Conservation (phyloP, 2,329 filamentous ascomycete species). For the Trichophaea hybrida region DNA sequence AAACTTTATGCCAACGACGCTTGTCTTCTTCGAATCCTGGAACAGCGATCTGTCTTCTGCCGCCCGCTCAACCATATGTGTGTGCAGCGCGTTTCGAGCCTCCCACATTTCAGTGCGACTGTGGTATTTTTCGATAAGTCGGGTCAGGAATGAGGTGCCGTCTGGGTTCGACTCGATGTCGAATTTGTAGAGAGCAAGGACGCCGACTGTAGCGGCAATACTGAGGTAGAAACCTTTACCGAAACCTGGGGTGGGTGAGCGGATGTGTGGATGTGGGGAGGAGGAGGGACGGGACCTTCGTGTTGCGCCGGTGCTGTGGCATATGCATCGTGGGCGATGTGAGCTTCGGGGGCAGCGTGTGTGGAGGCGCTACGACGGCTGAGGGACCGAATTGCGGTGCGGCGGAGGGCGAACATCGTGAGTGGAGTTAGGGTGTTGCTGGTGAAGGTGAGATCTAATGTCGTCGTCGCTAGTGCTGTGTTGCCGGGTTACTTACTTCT, state of each 20-base stretch:
- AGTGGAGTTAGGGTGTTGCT: background rate
- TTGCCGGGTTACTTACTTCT: background rate
- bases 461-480: background rate
- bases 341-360: background rate
- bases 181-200: conserved; percentile 16
- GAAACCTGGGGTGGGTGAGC: conserved; percentile 11
- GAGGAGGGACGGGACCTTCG: background rate
- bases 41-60: conserved; percentile 18
- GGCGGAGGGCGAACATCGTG: background rate
- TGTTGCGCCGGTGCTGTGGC: background rate
- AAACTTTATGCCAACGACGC: conserved; percentile 7
- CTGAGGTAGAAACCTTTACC: conserved; percentile 21
- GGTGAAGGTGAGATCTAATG: background rate
- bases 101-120: conserved; percentile 11
- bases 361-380: background rate
- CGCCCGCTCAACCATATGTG: conserved; percentile 16
- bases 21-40: conserved; percentile 7
- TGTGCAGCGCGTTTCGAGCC: conserved; percentile 11
- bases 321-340: background rate
- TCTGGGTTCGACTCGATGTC: conserved; percentile 10
- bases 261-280: background rate
- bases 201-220: conserved; percentile 15
- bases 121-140: conserved; percentile 15
- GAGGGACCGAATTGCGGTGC: background rate
- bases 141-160: conserved; percentile 6